Conservation (phyloP, 768 basidiomycete species). For the Strobilomyces echinocephalus region DNA sequence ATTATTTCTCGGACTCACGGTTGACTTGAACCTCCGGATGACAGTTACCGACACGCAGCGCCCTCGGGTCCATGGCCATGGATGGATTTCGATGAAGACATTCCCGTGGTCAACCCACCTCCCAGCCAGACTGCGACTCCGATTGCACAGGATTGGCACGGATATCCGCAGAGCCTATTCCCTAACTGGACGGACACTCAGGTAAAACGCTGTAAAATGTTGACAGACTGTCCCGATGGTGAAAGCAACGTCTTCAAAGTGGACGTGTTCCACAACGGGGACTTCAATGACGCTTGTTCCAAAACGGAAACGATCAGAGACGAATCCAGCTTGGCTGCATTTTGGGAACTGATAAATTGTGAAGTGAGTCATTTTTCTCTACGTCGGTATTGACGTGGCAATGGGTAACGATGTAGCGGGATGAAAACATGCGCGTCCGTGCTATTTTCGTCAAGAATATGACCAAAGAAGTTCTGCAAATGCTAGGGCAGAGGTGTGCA, state of each 20-base stretch:
- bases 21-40: neutral
- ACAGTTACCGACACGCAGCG: slow-evolving; percentile 34
- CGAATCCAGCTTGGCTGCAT: slow-evolving; percentile 17
- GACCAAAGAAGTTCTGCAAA: slow-evolving; percentile 47
- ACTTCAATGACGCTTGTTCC: neutral
- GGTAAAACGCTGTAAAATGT: slow-evolving; percentile 30
- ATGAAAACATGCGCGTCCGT: slow-evolving; percentile 38
- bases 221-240: slow-evolving; percentile 15
- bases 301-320: slow-evolving; percentile 1
- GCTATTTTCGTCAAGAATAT: slow-evolving; percentile 49
- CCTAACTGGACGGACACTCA: slow-evolving; percentile 31
- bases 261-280: slow-evolving; percentile 15
- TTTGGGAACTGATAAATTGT: slow-evolving; percentile 32
- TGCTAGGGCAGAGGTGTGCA: slow-evolving; percentile 51
- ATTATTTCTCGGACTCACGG: neutral
- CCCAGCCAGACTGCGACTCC: neutral
- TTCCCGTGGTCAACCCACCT: neutral
- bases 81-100: slow-evolving; percentile 35
- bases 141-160: slow-evolving; percentile 12
- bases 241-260: slow-evolving; percentile 20
- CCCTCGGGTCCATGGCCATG: slow-evolving; percentile 42
- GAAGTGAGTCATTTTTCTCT: slow-evolving; percentile 29
- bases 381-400: neutral
- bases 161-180: slow-evolving; percentile 29
- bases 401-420: slow-evolving; percentile 20